These are phyloP conservation scores for Rhytidiadelphus loreus DNA, from an alignment of 225 moss, liverwort and hornwort genomes.

Conservation along the genomic window DNA sequence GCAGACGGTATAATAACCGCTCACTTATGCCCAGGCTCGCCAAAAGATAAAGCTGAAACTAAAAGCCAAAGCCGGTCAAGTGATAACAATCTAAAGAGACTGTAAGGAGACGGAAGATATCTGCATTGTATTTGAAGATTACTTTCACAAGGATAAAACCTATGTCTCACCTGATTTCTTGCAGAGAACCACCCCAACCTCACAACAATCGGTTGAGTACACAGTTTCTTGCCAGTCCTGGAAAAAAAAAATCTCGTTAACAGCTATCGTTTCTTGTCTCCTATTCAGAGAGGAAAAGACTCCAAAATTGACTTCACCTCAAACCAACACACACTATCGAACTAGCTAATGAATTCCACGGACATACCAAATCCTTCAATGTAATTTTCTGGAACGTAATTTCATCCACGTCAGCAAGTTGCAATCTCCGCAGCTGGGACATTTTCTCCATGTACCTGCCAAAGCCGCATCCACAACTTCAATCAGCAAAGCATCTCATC, in stretches of 20 bases:
- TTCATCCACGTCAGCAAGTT: slow-evolving; percentile 48
- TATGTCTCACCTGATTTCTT: slow-evolving; percentile 38
- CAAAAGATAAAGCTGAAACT: neutral
- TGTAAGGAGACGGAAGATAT: neutral
- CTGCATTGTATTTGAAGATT: neutral
- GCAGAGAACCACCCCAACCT: slow-evolving; percentile 56
- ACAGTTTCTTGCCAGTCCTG: slow-evolving; percentile 72
- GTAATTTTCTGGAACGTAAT: slow-evolving; percentile 33
- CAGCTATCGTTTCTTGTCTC: neutral
- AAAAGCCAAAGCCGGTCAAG: neutral
- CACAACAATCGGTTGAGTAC: slow-evolving; percentile 52
- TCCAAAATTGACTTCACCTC: neutral
- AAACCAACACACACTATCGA: neutral
- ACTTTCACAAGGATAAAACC: neutral
- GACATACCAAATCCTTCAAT: slow-evolving; percentile 43
- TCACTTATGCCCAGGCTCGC: neutral
- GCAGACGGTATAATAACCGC: neutral
- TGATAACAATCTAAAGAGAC: neutral
- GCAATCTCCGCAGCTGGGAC: slow-evolving; percentile 20
- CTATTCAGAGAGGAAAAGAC: neutral
- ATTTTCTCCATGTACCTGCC: slow-evolving; percentile 43
- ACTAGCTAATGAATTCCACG: neutral
- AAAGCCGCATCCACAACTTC: neutral
- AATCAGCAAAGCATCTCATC: neutral
- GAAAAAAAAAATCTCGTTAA: neutral